These are phyloP conservation scores for Hypomontagnella monticulosa DNA, from an alignment of 495 filamentous ascomycete species.

Conservation along the genomic window DNA sequence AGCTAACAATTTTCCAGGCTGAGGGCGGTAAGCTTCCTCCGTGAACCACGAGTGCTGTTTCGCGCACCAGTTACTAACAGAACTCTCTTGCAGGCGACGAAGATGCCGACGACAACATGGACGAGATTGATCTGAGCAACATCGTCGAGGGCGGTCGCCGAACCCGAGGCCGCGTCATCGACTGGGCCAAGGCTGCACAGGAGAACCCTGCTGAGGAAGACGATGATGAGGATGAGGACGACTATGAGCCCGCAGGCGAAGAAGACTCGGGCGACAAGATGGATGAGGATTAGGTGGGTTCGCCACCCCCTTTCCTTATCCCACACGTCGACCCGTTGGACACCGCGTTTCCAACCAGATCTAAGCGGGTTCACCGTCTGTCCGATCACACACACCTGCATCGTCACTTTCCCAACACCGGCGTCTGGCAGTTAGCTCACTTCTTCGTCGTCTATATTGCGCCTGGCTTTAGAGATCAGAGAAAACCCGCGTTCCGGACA, in stretches of 20 bases:
- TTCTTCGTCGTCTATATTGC: conserved; percentile 14
- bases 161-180: conserved; percentile 84
- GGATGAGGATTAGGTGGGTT: conserved; percentile 54
- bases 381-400: conserved; percentile 10
- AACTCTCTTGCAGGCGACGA: conserved; percentile 61
- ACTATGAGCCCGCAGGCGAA: conserved; percentile 54
- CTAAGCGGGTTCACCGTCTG: conserved; percentile 3
- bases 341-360: conserved; percentile 24
- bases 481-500: conserved; percentile 25
- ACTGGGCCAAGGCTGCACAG: conserved; percentile 83
- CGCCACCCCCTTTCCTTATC: background rate
- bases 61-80: conserved; percentile 21
- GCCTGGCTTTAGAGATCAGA: conserved; percentile 12
- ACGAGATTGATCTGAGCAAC: conserved; percentile 88
- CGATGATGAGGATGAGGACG: conserved; percentile 83
- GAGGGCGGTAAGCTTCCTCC: conserved; percentile 55
- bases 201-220: conserved; percentile 74
- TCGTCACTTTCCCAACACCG: conserved; percentile 14
- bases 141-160: conserved; percentile 81
- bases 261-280: conserved; percentile 56
- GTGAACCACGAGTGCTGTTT: conserved; percentile 19
- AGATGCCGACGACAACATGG: conserved; percentile 83
- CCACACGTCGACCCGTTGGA: conserved; percentile 21
- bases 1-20: conserved; percentile 41
- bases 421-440: conserved; percentile 11